Conservation (phyloP, 2,329 filamentous ascomycete genomes). For the Epichloe baconii region DNA sequence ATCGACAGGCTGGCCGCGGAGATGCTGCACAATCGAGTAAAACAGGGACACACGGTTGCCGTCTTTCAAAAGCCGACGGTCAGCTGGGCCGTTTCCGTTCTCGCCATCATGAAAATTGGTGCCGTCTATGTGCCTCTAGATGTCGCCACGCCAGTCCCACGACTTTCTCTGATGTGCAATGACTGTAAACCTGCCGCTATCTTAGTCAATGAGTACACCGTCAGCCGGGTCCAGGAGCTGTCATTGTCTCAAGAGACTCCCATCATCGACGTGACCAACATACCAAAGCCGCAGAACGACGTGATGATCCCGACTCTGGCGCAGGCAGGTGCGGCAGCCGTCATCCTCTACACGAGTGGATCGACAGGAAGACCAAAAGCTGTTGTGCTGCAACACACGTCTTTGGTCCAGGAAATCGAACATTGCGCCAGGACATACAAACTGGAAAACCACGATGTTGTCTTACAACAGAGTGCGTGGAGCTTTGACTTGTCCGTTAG, state of each 20-base stretch:
- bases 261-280: neutral
- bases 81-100: slow-evolving; percentile 22
- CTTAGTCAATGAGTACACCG: neutral
- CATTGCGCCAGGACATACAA: slow-evolving; percentile 8
- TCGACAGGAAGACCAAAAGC: slow-evolving; percentile 28
- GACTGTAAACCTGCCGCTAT: neutral
- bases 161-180: neutral
- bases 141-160: neutral
- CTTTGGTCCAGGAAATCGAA: slow-evolving; percentile 17
- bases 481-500: slow-evolving; percentile 28
- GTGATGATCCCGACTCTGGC: neutral
- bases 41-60: slow-evolving; percentile 1
- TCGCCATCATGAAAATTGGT: slow-evolving; percentile 27
- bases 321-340: slow-evolving; percentile 4
- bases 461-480: slow-evolving; percentile 26
- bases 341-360: slow-evolving; percentile 22
- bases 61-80: slow-evolving; percentile 22
- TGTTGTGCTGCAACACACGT: slow-evolving; percentile 19
- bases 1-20: neutral
- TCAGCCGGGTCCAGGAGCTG: neutral
- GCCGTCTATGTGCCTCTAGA: slow-evolving; percentile 30
- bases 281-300: neutral
- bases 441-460: slow-evolving; percentile 11
- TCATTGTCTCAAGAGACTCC: neutral
- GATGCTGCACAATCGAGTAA: neutral